Conservation (phyloP, 108 stramenopile genomes). For the Stephanodiscus triporus region DNA sequence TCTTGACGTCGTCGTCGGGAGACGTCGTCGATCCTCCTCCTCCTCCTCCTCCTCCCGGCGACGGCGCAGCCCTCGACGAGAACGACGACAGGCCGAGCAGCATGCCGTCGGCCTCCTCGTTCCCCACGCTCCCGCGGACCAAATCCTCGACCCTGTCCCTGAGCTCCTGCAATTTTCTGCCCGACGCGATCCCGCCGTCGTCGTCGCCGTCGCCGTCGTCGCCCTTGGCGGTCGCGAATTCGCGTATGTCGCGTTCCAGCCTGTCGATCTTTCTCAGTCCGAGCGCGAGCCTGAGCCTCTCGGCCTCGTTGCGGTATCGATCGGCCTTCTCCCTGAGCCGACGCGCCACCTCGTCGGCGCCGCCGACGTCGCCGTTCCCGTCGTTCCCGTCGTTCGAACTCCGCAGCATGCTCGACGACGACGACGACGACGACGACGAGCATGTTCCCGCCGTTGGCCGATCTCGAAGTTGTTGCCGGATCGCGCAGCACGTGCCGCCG, state of each 20-base stretch:
- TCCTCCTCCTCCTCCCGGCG: background rate
- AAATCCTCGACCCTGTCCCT: constrained; percentile 27
- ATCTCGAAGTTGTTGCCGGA: background rate
- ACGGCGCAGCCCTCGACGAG: background rate
- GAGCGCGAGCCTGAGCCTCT: constrained; percentile 28
- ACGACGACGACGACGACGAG: background rate
- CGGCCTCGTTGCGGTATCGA: constrained; percentile 32
- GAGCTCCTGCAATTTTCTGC: constrained; percentile 17
- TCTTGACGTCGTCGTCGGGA: background rate
- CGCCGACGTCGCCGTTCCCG: background rate
- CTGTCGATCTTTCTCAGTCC: constrained; percentile 36
- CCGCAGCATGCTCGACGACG: background rate
- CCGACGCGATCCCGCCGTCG: no score
- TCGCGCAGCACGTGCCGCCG: background rate
- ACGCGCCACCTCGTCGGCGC: constrained; percentile 36
- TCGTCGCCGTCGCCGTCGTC: background rate
- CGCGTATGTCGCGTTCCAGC: constrained; percentile 21
- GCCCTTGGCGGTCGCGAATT: constrained; percentile 8
- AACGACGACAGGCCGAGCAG: constrained; percentile 24
- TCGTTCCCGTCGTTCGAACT: no score
- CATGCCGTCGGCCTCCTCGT: constrained; percentile 32
- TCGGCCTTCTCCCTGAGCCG: constrained; percentile 50
- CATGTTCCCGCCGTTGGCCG: no score
- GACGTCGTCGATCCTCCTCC: background rate
- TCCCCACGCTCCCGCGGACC: constrained; percentile 24